phyloP scores from a whole-genome alignment of 2,329 filamentous ascomycete genomes.

The Epichloe bromicola region DNA sequence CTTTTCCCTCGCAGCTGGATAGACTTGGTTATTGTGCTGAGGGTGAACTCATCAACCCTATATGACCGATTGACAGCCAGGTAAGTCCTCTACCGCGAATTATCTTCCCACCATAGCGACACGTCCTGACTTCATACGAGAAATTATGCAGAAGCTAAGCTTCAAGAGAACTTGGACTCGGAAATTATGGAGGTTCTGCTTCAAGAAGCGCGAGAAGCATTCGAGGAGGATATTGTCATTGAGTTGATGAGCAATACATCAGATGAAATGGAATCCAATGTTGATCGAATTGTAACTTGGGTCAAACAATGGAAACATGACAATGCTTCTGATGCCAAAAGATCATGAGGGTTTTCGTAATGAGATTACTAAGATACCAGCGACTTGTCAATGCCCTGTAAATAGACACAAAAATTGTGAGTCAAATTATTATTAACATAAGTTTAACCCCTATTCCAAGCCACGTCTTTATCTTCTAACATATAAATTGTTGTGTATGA shows the following conservation, averaged over 20 bases:
- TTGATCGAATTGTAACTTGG: slow-evolving; percentile 76
- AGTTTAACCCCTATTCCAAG: too few species aligned
- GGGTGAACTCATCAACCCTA: slow-evolving; percentile 65
- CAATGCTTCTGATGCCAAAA: neutral
- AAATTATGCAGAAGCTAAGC: slow-evolving; percentile 72
- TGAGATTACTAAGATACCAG: neutral
- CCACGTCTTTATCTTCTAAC: too few species aligned
- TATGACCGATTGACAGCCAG: slow-evolving; percentile 73
- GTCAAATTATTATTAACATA: too few species aligned
- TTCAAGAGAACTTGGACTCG: slow-evolving; percentile 91
- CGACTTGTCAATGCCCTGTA: too few species aligned
- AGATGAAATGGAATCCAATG: slow-evolving; percentile 79
- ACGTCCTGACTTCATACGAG: slow-evolving; percentile 23
- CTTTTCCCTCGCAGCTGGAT: slow-evolving; percentile 89
- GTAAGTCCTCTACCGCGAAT: slow-evolving; percentile 26
- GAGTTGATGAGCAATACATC: slow-evolving; percentile 71
- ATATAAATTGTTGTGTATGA: neutral
- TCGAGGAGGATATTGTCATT: slow-evolving; percentile 76
- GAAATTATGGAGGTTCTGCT: slow-evolving; percentile 96
- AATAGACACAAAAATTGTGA: too few species aligned
- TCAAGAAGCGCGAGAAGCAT: slow-evolving; percentile 79
- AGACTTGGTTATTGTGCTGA: slow-evolving; percentile 83
- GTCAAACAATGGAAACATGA: slow-evolving; percentile 59
- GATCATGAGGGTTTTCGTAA: neutral
- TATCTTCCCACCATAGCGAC: too few species aligned